Evolutionary conservation across 805 yeast genomes (phyloP), one percentile per base, ranked within the genome.

Genomic region (Yamadazyma paraphyllophila): DNA sequence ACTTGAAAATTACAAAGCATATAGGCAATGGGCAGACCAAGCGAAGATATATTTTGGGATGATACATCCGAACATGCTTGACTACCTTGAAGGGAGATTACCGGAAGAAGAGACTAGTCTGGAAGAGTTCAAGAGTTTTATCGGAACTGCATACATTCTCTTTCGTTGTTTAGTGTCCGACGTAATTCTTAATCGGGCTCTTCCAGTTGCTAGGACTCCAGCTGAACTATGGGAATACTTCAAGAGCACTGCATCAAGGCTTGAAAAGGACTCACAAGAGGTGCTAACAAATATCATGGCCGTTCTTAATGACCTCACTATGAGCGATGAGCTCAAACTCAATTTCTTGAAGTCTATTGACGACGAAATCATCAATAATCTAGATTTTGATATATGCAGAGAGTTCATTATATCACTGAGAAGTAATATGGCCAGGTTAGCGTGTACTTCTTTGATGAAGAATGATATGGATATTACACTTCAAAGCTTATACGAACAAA

Each of bases 341-440:
- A 12, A 17, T 8, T 32, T 32, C n/a, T 14, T 40, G 6, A 24
- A 12, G 5, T 4, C 15, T 10, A 11, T 32, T 12, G 30, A 30
- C 9, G 14, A 17, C 7, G 43, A 31, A 11, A 13, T 20, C 10
- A n/a, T 31, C 15, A 13, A 20, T 13, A 20, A 12, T 20, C 15
- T 40, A 17, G 43, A 32, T 10, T 40, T 31, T 17, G 43, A 40
- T 25, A 9, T 40, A 20, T 40, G 43, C 31, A 30, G 24, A 15
- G 43, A 40, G 27, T 32, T 14, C 12, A 30, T 31, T 7, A 17
- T 32, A 16, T 40, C 27, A 13, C 43, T 40, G 43, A 17, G 35
- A 32, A 36, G 32, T 30, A 12, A 20, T 12, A 17, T 12, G 5
- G 20, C 31, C 9, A 7, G n/a, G 2, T 32, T 40, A 17, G 43